Conservation (phyloP, 2,329 filamentous ascomycete genomes). For the Coleophoma crateriformis region DNA sequence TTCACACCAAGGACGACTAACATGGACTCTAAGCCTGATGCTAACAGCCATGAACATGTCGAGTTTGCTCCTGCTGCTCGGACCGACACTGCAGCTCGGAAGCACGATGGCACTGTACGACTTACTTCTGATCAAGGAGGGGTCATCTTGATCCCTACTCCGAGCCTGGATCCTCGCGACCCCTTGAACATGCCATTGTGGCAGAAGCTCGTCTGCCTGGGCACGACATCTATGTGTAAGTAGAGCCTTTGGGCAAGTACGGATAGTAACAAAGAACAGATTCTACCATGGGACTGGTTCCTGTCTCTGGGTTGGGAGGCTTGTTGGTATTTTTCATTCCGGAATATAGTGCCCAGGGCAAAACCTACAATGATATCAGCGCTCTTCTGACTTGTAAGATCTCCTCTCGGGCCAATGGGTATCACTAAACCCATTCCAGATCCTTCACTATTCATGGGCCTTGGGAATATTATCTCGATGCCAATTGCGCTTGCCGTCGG, state of each 20-base stretch:
- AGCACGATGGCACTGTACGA: not conserved
- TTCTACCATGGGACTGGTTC: not conserved
- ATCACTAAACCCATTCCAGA: constrained; percentile 8
- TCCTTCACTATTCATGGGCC: constrained; percentile 22
- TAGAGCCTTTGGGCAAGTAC: not conserved
- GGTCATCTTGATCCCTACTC: constrained; percentile 40
- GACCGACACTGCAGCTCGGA: not conserved
- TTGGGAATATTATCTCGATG: constrained; percentile 28
- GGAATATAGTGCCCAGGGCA: not conserved
- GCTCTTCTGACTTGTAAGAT: not conserved
- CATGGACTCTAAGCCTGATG: too few species aligned
- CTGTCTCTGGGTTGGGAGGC: not conserved
- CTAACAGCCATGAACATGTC: not conserved
- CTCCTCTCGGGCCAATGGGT: not conserved
- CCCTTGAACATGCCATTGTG: constrained; percentile 40
- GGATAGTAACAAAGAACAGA: not conserved
- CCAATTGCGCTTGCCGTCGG: constrained; percentile 28
- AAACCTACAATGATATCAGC: not conserved
- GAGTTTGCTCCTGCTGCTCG: not conserved
- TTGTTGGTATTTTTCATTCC: not conserved
- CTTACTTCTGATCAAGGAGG: constrained; percentile 25
- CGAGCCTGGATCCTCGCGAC: constrained; percentile 43
- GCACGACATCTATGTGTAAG: constrained; percentile 2
- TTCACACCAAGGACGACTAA: too few species aligned
- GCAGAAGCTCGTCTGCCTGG: constrained; percentile 27